Percentiles rank a stretch among this genome's conserved stretches.
Conservation (phyloP, 129 eudicot genomes). For the Chrysanthemum lavandulifolium region DNA sequence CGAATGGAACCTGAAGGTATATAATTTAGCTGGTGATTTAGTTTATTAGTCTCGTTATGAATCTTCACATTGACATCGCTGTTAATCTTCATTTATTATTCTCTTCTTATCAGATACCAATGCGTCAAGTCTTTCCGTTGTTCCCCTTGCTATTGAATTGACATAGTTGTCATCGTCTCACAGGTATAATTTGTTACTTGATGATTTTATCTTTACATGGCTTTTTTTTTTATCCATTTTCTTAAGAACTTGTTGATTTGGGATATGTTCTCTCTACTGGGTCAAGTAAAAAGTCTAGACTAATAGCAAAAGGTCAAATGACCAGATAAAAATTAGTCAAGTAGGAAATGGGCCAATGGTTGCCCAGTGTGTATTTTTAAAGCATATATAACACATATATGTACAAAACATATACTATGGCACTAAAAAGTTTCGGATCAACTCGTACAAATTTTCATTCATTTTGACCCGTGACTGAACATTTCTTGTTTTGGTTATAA, state of each 20-base stretch:
- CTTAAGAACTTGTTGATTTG: too few species aligned
- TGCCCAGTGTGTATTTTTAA: too few species aligned
- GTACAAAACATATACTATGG: too few species aligned
- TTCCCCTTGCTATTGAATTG: slow-evolving; percentile 40
- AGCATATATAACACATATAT: too few species aligned
- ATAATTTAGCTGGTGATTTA: background rate
- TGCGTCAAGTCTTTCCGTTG: slow-evolving; percentile 27
- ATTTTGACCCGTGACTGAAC: too few species aligned
- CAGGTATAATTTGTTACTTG: slow-evolving; percentile 27
- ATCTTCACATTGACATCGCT: background rate
- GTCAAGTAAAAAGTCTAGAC: too few species aligned
- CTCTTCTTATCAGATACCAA: slow-evolving; percentile 34
- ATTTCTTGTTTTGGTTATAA: too few species aligned
- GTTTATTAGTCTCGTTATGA: background rate
- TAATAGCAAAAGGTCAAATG: too few species aligned
- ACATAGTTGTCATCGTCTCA: slow-evolving; percentile 24
- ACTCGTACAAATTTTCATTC: background rate
- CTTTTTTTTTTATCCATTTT: too few species aligned
- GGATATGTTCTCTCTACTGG: background rate
- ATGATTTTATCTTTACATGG: background rate
- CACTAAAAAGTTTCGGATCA: too few species aligned
- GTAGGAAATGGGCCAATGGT: too few species aligned
- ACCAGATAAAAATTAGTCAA: too few species aligned
- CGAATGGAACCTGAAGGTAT: slow-evolving; percentile 71
- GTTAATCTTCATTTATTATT: background rate